Evolutionary conservation across 169 alveolate genomes (phyloP), one percentile per base, ranked within the genome.

Genomic region (Eimeria sp.): DNA sequence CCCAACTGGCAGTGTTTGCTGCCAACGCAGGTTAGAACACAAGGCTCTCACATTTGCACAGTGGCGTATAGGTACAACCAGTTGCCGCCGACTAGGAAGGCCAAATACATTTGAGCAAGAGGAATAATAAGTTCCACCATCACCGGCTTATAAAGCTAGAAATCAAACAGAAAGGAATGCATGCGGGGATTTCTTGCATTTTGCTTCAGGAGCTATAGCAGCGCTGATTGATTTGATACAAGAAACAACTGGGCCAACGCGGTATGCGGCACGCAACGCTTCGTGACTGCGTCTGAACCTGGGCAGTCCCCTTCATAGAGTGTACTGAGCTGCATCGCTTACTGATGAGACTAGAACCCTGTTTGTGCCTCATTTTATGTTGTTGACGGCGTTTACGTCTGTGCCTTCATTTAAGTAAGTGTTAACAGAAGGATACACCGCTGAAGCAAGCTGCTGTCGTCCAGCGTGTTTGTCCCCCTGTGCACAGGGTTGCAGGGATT

Each of bases 141-240:
- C 0, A 23, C 18, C 33, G 4, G 23, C 2, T 33, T n/a, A 30
- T 9, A 6, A 16, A 20, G 30, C 9, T 0, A 25, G 49, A 30
- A 1, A 8, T 40, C 27, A 14, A 33, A 18, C 2, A 72, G 18
- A 40, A 72, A 18, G 18, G 37, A 46, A 25, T 52, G 4, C 14
- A 49, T 52, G 8, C 49, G 4, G 9, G 13, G 10, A 6, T 43
- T 8, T 49, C 25, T 10, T 18, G n/a, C 3, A 2, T 82, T 20
- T 54, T 33, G 14, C 23, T 25, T 43, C 93, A 91, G 99, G 99
- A 23, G 99, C 99, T 14, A 99, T 99, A n/a, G 99, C 99, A 71
- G 99, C 99, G 9, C 97, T 98, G 71, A 99, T 99, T 46, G 99
- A 99, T 89, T 98, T 98, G 95, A 98, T 98, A 85, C 98, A 99